Conservation (phyloP, 169 alveolate genomes). For the Hepatocystis sp. region DNA sequence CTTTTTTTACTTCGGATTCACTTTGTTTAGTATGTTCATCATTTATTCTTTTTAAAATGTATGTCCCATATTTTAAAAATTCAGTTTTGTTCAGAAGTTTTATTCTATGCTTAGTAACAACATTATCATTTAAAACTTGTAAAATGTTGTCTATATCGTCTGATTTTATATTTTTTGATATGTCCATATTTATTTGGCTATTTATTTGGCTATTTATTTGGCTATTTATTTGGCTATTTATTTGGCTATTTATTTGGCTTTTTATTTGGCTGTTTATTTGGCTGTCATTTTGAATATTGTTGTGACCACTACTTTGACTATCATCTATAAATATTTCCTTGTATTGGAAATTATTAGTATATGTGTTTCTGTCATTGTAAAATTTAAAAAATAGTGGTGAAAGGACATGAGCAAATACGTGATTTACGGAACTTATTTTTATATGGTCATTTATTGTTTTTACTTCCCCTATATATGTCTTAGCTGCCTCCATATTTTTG, state of each 20-base stretch:
- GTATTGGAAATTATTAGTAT: conserved; percentile 41
- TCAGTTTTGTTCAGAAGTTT: conserved; percentile 13
- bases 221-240: no score
- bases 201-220: no score
- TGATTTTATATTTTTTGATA: conserved; percentile 29
- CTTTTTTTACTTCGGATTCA: background rate
- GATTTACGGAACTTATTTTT: conserved; percentile 53
- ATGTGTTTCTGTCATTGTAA: conserved; percentile 40
- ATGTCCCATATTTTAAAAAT: conserved; percentile 49
- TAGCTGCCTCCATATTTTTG: conserved; percentile 48
- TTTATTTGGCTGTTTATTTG: no score
- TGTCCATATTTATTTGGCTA: conserved; percentile 22
- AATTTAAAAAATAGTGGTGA: conserved; percentile 55
- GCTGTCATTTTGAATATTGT: no score
- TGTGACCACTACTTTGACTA: background rate
- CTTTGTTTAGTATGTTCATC: background rate
- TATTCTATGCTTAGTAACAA: conserved; percentile 22
- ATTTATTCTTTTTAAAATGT: conserved; percentile 12
- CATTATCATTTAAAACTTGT: conserved; percentile 41
- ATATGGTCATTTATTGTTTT: conserved; percentile 20
- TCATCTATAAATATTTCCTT: background rate
- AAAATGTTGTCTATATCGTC: conserved; percentile 25
- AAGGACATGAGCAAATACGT: conserved; percentile 60
- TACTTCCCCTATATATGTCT: conserved; percentile 56
- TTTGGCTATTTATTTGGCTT: no score